phyloP scores from a whole-genome alignment of 208 protist species.

The Wallacemonas sp. region DNA sequence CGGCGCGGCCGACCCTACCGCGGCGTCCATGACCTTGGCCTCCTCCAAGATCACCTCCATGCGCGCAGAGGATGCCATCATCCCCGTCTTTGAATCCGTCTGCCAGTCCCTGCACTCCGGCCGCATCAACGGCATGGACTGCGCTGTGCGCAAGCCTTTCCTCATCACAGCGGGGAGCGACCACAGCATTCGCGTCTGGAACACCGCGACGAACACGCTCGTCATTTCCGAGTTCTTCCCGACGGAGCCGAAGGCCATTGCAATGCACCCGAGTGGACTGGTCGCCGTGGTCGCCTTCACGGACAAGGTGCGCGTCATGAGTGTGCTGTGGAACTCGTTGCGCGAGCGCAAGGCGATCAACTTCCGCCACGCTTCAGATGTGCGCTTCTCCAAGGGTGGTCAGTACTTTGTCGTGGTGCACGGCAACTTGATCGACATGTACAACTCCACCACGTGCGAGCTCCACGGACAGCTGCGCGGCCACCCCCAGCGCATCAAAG shows the following conservation, averaged over 20 bases:
- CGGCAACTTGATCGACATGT: constrained; percentile 93
- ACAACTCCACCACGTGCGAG: constrained; percentile 93
- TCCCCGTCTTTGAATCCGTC: constrained; percentile 59
- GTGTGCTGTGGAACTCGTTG: constrained; percentile 92
- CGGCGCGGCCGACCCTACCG: neutral
- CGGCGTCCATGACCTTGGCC: constrained; percentile 10
- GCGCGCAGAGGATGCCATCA: constrained; percentile 20
- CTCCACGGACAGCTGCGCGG: constrained; percentile 89
- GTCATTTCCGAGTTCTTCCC: constrained; percentile 89
- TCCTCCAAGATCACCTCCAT: constrained; percentile 15
- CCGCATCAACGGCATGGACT: constrained; percentile 89
- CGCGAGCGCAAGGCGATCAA: constrained; percentile 83
- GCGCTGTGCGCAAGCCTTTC: constrained; percentile 93
- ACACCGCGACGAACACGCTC: constrained; percentile 88
- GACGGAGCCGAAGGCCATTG: constrained; percentile 83
- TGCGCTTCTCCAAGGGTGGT: constrained; percentile 92
- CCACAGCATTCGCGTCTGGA: constrained; percentile 94
- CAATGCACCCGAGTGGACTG: constrained; percentile 94
- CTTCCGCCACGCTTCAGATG: constrained; percentile 87
- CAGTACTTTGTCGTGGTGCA: constrained; percentile 94
- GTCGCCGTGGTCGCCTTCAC: constrained; percentile 93
- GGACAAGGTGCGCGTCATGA: constrained; percentile 95
- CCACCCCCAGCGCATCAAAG: constrained; percentile 89
- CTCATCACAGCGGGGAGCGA: constrained; percentile 92
- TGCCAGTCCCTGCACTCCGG: constrained; percentile 84